Base-by-base conservation (phyloP, 2,329 filamentous ascomycete genomes). In the Sclerotinia trifoliorum region DNA sequence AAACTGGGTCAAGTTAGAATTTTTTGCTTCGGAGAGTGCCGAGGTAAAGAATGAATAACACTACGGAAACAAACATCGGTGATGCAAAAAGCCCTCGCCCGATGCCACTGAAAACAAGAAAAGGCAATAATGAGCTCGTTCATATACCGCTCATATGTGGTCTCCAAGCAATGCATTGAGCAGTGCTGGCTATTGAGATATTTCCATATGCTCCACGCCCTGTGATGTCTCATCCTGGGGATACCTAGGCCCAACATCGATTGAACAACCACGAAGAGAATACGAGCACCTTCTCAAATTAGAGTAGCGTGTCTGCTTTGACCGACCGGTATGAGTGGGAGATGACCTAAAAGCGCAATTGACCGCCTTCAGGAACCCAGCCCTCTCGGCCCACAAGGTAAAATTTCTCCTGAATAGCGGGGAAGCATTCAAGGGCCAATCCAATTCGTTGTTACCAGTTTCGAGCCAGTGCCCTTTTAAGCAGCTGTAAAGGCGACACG, bases 221-320 rank as follows among this genome's bases (percentile, higher is more conserved):
- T 32, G 3, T 57, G 32, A 39, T 55, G 52, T 55, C 52, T 15
- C 48, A 51, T 11, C 4, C 32, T 24, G 21, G n/a, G 13, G 21
- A 57, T 57, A 42, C 19, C 52, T 55, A 3, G 3, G 19, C 10
- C 26, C 42, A n/a, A 35, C 24, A 35, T 1, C 35, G 35, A 35
- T 35, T 35, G 35, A 35, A 35, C 35, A 58, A 32, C 24, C 24
- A 15, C 58, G 44, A 39, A 21, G 58, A 62, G 7, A 51, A 39
- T n/a, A 49, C 60, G 32, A 62, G 60, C 60, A 62, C 29, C 60
- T 63, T 63, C 60, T 51, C 42, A n/a, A 51, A 63, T 24, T 8
- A 63, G 60, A 52, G 32, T 63, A 63, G 60, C 32, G 46, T 26
- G 15, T 42, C 29, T 63, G 29, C 49, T 29, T 46, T n/a, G 21